Percentiles rank a stretch among this genome's conserved stretches.
Conservation (phyloP, 257 asterid genomes). For the Solanum okadae region DNA sequence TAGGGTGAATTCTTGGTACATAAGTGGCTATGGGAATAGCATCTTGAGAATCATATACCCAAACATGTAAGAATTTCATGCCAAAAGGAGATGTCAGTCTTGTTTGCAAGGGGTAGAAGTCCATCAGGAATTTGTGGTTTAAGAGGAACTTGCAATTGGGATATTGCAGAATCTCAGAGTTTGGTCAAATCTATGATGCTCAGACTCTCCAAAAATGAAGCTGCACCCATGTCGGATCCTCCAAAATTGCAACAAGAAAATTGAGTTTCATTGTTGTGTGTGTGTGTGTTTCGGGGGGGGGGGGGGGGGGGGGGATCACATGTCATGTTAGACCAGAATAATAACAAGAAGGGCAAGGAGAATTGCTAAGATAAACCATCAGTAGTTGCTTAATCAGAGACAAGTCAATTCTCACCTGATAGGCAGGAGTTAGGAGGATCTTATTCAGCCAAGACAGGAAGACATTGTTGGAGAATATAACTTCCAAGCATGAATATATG, state of each 20-base stretch:
- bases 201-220: not conserved
- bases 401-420: slow-evolving; percentile 47
- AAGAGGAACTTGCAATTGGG: not conserved
- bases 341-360: not conserved
- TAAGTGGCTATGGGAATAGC: not conserved
- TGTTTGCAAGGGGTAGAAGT: not conserved
- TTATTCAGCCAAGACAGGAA: slow-evolving; percentile 85
- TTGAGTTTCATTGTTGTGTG: not conserved
- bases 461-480: slow-evolving; percentile 62
- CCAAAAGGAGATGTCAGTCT: not conserved
- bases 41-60: not conserved
- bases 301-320: not conserved
- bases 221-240: not conserved
- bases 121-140: not conserved
- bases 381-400: not conserved
- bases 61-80: not conserved
- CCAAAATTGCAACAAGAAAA: not conserved
- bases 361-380: not conserved
- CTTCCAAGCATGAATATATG: slow-evolving; percentile 65
- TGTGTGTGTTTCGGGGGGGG: not conserved
- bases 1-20: not conserved
- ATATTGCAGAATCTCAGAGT: not conserved
- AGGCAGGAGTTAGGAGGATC: slow-evolving; percentile 83
- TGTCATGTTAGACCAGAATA: not conserved
- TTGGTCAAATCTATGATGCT: not conserved